Base-by-base conservation (phyloP, 176 grass and related monocot species). In the Paspalum notatum region DNA sequence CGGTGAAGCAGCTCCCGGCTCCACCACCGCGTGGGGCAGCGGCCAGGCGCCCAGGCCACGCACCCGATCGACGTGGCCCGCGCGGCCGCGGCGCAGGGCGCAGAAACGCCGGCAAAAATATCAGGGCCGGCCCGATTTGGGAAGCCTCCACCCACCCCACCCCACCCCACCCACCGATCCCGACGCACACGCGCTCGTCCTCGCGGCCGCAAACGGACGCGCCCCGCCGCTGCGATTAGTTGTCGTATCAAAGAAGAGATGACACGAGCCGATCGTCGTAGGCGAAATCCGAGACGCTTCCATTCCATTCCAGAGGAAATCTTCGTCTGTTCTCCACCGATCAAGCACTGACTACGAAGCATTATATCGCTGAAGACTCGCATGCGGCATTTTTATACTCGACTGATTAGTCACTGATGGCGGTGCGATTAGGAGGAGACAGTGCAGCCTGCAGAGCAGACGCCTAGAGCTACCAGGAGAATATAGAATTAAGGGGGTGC, bases 381-480 rank as follows among this genome's bases (percentile, higher is more conserved):
- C 32, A 32, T 32, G 32, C 32, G 32, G 22, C 12, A 66, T 50
- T 11, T 47, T n/a, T n/a, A n/a, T 12, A 68, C 66, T 50, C 24
- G 68, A 17, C 85, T 70, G 77, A 85, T 89, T 81, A 85, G 82
- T 32, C 71, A 71, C 63, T 70, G 64, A 27, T 59, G 5, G 16
- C 1, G 0, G 8, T 49, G 73, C 32, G 60, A 79, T 43, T 68
- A 67, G 62, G 32, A 52, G 40, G 49, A 64, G 79, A 71, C 76
- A 64, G 7, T 48, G 69, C 37, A 20, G 9, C 51, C 12, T 10
- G 41, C 24, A 20, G n/a, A 2, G 39, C 18, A 62, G 53, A 80
- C 42, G 49, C 32, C 51, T 64, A 56, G 12, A 43, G 27, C 53
- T 25, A 20, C 6, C 8, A 63, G n/a, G 55, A 57, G 22, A 57